Conservation (phyloP, 495 filamentous ascomycete species). For the Podospora sp. region DNA sequence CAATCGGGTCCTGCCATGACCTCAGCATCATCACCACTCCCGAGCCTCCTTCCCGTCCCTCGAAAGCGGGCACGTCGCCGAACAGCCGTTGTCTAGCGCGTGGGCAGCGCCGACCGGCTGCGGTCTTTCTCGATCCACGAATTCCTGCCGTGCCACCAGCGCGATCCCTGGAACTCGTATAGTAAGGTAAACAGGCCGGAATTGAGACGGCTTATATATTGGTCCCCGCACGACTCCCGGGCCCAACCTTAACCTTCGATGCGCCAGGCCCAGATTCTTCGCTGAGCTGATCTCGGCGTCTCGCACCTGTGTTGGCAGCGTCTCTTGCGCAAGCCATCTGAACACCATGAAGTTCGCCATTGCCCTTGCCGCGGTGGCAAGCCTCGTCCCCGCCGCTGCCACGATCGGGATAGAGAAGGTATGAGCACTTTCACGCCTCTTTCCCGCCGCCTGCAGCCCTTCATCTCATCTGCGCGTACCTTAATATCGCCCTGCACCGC, state of each 20-base stretch:
- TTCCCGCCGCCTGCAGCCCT: background rate
- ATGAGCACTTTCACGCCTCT: background rate
- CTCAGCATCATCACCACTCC: background rate
- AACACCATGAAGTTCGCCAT: slow-evolving; percentile 1
- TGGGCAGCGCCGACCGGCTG: background rate
- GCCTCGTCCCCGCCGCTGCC: background rate
- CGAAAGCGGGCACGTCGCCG: background rate
- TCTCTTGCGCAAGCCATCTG: background rate
- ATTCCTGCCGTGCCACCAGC: slow-evolving; percentile 10
- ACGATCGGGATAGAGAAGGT: slow-evolving; percentile 15
- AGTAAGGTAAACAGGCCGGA: background rate
- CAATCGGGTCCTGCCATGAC: background rate
- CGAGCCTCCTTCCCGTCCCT: background rate
- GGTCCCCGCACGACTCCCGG: slow-evolving; percentile 10
- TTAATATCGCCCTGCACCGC: slow-evolving; percentile 10
- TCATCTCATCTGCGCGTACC: background rate
- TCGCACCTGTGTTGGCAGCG: background rate
- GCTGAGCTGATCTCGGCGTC: background rate
- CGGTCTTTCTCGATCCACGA: background rate
- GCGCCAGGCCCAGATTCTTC: background rate
- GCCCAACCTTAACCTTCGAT: slow-evolving; percentile 3
- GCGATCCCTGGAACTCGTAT: slow-evolving; percentile 7
- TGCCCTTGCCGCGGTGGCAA: background rate
- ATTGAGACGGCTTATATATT: slow-evolving; percentile 11
- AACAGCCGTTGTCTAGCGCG: slow-evolving; percentile 4